Percentiles rank a stretch among this genome's conserved stretches.
These are phyloP conservation scores for Sporothrix curviconia DNA, from an alignment of 2,329 filamentous ascomycete species.

Conservation along the genomic window DNA sequence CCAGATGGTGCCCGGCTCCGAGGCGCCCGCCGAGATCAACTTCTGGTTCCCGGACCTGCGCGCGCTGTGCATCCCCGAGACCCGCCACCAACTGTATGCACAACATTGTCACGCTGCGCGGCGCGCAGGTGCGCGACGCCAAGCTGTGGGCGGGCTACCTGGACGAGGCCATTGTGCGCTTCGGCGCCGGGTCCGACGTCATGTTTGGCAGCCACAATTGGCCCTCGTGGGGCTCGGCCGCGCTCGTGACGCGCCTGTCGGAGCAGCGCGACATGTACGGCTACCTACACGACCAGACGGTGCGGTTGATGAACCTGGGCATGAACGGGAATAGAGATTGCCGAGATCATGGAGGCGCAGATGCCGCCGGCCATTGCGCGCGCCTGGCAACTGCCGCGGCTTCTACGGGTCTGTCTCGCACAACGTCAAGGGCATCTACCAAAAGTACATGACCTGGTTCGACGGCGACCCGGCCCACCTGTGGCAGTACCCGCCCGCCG, in stretches of 20 bases:
- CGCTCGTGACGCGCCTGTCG: background rate
- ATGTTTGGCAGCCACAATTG: slow-evolving; percentile 7
- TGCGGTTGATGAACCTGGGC: slow-evolving; percentile 8
- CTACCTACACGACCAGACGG: slow-evolving; percentile 9
- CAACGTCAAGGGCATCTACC: slow-evolving; percentile 12
- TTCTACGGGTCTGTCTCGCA: slow-evolving; percentile 8
- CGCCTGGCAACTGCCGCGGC: slow-evolving; percentile 10
- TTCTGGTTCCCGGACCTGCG: slow-evolving; percentile 3
- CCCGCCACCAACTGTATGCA: slow-evolving; percentile 10
- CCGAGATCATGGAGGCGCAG: background rate
- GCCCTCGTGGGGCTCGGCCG: slow-evolving; percentile 2
- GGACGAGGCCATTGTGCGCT: slow-evolving; percentile 1
- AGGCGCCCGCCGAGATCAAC: slow-evolving; percentile 9
- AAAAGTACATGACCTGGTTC: slow-evolving; percentile 10
- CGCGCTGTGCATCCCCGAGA: slow-evolving; percentile 6
- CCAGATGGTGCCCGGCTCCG: slow-evolving; percentile 9
- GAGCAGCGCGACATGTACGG: slow-evolving; percentile 10
- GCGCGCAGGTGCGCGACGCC: slow-evolving; percentile 4
- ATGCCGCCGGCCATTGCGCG: slow-evolving; percentile 2
- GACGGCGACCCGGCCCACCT: slow-evolving; percentile 10
- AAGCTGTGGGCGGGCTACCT: slow-evolving; percentile 10
- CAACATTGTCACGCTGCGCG: slow-evolving; percentile 9
- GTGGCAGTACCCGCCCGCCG: slow-evolving; percentile 1
- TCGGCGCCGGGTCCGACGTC: background rate
- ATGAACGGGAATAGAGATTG: slow-evolving; percentile 1